Conservation (phyloP, 352 stramenopile species). For the Thalassiosira mediterranea region DNA sequence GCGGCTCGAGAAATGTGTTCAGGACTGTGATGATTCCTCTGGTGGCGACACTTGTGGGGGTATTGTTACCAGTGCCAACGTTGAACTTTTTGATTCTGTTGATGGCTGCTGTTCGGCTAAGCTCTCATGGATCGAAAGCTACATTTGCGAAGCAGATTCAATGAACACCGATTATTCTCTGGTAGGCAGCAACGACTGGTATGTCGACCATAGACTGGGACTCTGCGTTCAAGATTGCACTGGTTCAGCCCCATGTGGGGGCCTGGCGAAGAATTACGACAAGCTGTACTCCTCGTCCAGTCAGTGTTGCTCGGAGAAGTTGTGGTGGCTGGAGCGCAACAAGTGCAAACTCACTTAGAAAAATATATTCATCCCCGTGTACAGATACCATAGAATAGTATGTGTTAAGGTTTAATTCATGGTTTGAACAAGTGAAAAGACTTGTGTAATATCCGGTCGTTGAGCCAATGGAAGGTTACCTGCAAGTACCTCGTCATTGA, state of each 20-base stretch:
- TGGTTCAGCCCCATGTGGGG: constrained; percentile 3
- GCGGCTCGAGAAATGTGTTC: constrained; percentile 14
- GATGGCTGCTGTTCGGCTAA: constrained; percentile 23
- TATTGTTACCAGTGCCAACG: constrained; percentile 6
- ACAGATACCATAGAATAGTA: too few relatives aligned
- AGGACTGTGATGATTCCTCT: constrained; percentile 10
- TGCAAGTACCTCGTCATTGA: too few relatives aligned
- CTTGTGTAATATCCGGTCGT: too few relatives aligned
- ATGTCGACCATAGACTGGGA: neutral
- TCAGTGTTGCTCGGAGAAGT: constrained; percentile 1
- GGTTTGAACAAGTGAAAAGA: too few relatives aligned
- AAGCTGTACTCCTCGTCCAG: neutral
- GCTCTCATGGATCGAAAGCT: neutral
- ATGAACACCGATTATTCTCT: constrained; percentile 6
- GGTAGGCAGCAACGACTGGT: constrained; percentile 8
- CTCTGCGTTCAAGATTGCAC: constrained; percentile 16
- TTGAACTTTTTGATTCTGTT: constrained; percentile 6
- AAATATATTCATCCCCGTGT: too few relatives aligned
- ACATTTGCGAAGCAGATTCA: constrained; percentile 9
- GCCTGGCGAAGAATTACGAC: constrained; percentile 3
- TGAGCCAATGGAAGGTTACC: too few relatives aligned
- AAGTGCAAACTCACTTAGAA: constrained; percentile 7
- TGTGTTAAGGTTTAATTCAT: too few relatives aligned
- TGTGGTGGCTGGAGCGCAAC: constrained; percentile 8
- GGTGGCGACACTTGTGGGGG: constrained; percentile 12